A percentile compares a stretch with the other conserved stretches of the same genome.
phyloP scores from a whole-genome alignment of 1,284 basidiomycete species.

The Heterobasidion annosum region DNA sequence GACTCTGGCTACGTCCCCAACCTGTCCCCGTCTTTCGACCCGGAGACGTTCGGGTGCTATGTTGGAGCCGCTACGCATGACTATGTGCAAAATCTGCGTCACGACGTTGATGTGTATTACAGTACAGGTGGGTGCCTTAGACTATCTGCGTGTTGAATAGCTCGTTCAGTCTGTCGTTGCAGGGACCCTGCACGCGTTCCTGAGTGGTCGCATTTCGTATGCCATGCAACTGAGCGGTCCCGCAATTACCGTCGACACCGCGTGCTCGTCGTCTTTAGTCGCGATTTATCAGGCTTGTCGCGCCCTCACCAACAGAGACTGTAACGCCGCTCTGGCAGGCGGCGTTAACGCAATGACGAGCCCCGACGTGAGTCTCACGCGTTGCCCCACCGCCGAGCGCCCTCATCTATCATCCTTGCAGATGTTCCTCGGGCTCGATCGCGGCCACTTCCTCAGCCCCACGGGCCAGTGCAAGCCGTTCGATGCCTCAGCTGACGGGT shows the following conservation, averaged over 20 bases:
- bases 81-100: slow-evolving; percentile 53
- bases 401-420: slow-evolving; percentile 16
- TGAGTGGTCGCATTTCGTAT: slow-evolving; percentile 64
- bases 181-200: slow-evolving; percentile 62
- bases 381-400: background rate
- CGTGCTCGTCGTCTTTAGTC: slow-evolving; percentile 61
- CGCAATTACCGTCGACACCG: slow-evolving; percentile 62
- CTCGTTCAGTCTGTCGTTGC: background rate
- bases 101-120: slow-evolving; percentile 62
- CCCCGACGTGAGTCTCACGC: slow-evolving; percentile 46
- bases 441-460: slow-evolving; percentile 58
- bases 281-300: slow-evolving; percentile 63
- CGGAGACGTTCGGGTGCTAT: slow-evolving; percentile 52
- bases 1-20: slow-evolving; percentile 59
- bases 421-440: slow-evolving; percentile 65
- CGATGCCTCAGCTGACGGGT: slow-evolving; percentile 64
- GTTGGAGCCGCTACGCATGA: slow-evolving; percentile 63
- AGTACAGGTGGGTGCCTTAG: slow-evolving; percentile 44
- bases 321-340: slow-evolving; percentile 58
- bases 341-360: slow-evolving; percentile 67
- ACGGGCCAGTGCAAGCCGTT: slow-evolving; percentile 65
- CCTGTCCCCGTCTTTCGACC: slow-evolving; percentile 38
- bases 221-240: slow-evolving; percentile 60
- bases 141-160: background rate
- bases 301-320: slow-evolving; percentile 52